Base-by-base conservation (phyloP, 352 stramenopile genomes). In the Phytophthora colocasiae region DNA sequence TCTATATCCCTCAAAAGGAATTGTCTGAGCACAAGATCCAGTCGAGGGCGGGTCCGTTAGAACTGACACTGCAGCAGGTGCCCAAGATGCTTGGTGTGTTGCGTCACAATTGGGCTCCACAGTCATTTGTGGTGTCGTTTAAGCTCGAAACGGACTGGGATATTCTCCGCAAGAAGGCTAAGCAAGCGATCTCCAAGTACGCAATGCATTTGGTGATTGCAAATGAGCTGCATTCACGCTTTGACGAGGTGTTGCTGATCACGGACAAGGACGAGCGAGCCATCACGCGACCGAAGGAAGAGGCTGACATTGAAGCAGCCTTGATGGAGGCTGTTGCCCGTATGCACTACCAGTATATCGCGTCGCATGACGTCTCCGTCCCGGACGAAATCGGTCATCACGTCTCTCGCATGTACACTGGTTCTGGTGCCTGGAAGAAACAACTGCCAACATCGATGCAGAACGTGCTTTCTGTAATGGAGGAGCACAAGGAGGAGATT, bases 111-210 rank as follows among this genome's bases (percentile, higher is more conserved):
- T 99, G 97, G 97, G 96, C 95, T 19, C 97, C 97, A 2, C 58
- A 97, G 40, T 93, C 95, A 9, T 99, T 99, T 78, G 85, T 97
- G 22, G 92, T 99, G 19, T 98, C 92, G 27, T 99, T 99, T 83
- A 99, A 99, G 80, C 87, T 99, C 26, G 98, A 99, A 82, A 99
- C 98, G 6, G 97, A 99, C 83, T 81, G 76, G 51, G 76, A 87
- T 2, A 91, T 99, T 46, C 83, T 99, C 44, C 76, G 92, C 29
- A 55, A 91, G 62, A 99, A 99, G 77, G 92, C 95, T 17, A 79
- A 90, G 54, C 80, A 89, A 67, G 88, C 97, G 1, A 92, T 99
- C 26, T 73, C 88, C 63, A 97, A 92, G 61, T 99, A 99, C 72
- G 86, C 83, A 47, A 96, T 99, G 78, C 95, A 99, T 69, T 65